Percentiles rank a stretch among this genome's conserved stretches.
phyloP scores from a whole-genome alignment of 176 grass and related monocot genomes.

The Carex parvula region DNA sequence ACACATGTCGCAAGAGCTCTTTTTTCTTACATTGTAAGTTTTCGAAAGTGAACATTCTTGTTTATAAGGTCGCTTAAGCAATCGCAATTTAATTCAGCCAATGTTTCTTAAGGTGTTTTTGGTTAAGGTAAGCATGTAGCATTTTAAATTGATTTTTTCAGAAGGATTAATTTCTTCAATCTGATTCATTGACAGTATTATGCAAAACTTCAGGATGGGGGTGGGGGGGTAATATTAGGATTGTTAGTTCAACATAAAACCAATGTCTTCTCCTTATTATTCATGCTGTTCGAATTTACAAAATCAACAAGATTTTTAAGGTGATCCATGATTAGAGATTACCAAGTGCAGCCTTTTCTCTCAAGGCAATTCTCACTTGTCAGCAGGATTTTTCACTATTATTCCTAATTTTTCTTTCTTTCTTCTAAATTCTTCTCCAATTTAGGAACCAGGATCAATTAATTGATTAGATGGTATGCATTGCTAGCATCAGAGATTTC shows the following conservation, averaged over 20 bases:
- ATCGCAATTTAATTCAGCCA: not conserved
- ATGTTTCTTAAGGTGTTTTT: not conserved
- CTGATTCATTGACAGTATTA: not conserved
- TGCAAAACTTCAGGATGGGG: too few species aligned
- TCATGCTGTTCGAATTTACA: not conserved
- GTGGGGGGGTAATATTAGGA: not conserved
- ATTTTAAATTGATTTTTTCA: not conserved
- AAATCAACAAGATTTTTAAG: slow-evolving; percentile 4
- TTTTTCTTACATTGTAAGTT: not conserved
- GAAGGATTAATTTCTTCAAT: not conserved
- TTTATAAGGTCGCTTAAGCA: not conserved
- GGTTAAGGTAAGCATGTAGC: not conserved
- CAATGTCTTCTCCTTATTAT: not conserved
- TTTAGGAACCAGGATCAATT: slow-evolving; percentile 14
- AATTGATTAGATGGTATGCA: slow-evolving; percentile 83
- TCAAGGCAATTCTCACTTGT: not conserved
- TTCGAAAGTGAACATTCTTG: not conserved
- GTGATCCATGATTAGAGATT: not conserved
- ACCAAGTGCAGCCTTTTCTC: not conserved
- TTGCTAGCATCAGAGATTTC: slow-evolving; percentile 74
- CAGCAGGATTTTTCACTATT: not conserved
- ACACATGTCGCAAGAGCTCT: not conserved
- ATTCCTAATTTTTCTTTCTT: not conserved
- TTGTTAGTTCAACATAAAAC: not conserved
- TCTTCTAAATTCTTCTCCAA: not conserved